These are phyloP conservation scores for Venturia asperata DNA, from an alignment of 2,329 filamentous ascomycete genomes.

Conservation along the genomic window DNA sequence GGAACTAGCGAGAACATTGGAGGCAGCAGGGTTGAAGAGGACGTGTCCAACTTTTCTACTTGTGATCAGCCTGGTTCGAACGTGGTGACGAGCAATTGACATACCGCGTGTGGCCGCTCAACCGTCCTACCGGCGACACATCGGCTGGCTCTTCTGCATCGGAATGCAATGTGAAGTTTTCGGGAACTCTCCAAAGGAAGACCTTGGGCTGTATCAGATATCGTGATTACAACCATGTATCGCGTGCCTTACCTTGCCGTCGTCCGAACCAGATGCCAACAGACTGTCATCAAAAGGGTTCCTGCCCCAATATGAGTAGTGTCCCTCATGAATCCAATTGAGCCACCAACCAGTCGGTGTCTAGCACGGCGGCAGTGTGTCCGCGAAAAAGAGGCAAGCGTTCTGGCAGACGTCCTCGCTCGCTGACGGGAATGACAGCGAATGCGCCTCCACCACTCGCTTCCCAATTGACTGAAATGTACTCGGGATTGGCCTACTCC, in stretches of 20 bases:
- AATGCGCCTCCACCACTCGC: slow-evolving; percentile 92
- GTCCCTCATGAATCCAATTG: slow-evolving; percentile 19
- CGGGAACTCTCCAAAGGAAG: slow-evolving; percentile 90
- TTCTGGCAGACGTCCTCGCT: slow-evolving; percentile 86
- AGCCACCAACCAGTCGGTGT: slow-evolving; percentile 76
- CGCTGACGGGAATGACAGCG: slow-evolving; percentile 83
- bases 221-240: neutral
- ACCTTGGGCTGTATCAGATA: slow-evolving; percentile 43
- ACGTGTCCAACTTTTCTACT: slow-evolving; percentile 93
- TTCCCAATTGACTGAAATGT: slow-evolving; percentile 98
- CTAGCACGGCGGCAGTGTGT: slow-evolving; percentile 89
- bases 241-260: slow-evolving; percentile 69
- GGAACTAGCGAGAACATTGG: slow-evolving; percentile 89
- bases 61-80: slow-evolving; percentile 9
- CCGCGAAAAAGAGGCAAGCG: slow-evolving; percentile 91
- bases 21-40: slow-evolving; percentile 92
- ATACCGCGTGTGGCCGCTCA: slow-evolving; percentile 80
- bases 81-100: slow-evolving; percentile 23
- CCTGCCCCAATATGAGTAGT: slow-evolving; percentile 45
- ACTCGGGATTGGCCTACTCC: slow-evolving; percentile 81
- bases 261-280: slow-evolving; percentile 89
- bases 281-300: slow-evolving; percentile 93
- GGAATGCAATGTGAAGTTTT: slow-evolving; percentile 75
- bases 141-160: slow-evolving; percentile 78
- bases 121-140: slow-evolving; percentile 70